phyloP scores from a whole-genome alignment of 371 early-diverging fungal species.

The Sporodiniella umbellata region DNA sequence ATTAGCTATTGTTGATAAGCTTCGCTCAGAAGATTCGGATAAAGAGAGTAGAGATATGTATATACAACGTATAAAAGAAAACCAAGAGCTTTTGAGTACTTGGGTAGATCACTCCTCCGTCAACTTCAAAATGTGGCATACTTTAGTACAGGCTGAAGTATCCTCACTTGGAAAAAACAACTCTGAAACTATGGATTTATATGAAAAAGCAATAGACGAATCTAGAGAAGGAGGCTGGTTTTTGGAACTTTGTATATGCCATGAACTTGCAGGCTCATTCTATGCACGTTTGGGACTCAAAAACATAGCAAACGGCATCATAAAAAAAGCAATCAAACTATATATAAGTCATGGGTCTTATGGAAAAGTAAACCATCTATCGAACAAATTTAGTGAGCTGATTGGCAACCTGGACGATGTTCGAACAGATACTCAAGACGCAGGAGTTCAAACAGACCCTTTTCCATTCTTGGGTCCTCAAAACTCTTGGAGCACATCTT shows the following conservation, averaged over 20 bases:
- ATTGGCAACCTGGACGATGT: conserved; percentile 27
- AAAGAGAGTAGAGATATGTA: conserved; percentile 12
- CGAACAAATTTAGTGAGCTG: conserved; percentile 17
- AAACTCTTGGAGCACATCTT: conserved; percentile 34
- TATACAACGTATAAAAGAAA: conserved; percentile 16
- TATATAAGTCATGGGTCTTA: conserved; percentile 36
- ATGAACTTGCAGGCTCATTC: conserved; percentile 39
- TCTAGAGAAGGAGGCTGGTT: conserved; percentile 30
- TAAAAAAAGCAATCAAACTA: conserved; percentile 30
- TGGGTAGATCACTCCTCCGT: conserved; percentile 27
- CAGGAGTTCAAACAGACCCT: conserved; percentile 42
- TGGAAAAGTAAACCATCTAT: conserved; percentile 39
- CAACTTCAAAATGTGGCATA: conserved; percentile 36
- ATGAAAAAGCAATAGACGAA: conserved; percentile 37
- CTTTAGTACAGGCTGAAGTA: conserved; percentile 35
- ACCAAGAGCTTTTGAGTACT: conserved; percentile 22
- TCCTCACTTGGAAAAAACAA: conserved; percentile 17
- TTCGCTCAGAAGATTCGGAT: conserved; percentile 13
- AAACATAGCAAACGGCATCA: conserved; percentile 32
- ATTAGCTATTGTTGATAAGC: conserved; percentile 31
- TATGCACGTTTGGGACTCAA: conserved; percentile 31
- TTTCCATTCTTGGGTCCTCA: conserved; percentile 37
- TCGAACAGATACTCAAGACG: conserved; percentile 24
- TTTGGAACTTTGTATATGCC: conserved; percentile 30
- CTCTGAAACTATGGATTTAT: conserved; percentile 16